These are phyloP conservation scores for Apiospora koreana DNA, from an alignment of 2,329 filamentous ascomycete genomes.

Conservation along the genomic window DNA sequence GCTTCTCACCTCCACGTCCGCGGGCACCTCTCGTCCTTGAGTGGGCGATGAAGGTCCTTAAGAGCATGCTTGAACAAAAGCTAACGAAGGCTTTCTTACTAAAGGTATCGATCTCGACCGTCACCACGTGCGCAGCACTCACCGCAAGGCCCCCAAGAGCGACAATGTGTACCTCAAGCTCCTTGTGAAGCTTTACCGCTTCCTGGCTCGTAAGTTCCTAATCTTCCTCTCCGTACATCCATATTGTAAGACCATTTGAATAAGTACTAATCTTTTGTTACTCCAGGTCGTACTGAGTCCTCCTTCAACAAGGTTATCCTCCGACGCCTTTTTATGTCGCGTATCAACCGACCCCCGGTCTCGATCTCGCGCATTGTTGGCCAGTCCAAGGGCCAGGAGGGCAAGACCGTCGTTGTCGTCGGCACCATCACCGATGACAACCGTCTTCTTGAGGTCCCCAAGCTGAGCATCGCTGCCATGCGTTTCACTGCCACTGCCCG, in stretches of 20 bases:
- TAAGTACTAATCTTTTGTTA: not conserved
- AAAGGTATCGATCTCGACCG: constrained; percentile 72
- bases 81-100: constrained; percentile 57
- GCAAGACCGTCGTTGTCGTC: constrained; percentile 90
- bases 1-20: not conserved
- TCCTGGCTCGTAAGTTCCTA: constrained; percentile 77
- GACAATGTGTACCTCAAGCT: constrained; percentile 98
- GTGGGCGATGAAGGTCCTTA: constrained; percentile 24
- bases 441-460: constrained; percentile 86
- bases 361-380: constrained; percentile 87
- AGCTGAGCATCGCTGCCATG: constrained; percentile 90
- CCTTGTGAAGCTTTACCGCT: constrained; percentile 97
- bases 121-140: constrained; percentile 70
- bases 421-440: constrained; percentile 98
- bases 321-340: constrained; percentile 96
- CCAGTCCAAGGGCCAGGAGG: constrained; percentile 67
- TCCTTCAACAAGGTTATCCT: constrained; percentile 99
- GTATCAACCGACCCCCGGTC: constrained; percentile 95
- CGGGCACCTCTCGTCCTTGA: constrained; percentile 21
- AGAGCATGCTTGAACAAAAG: constrained; percentile 68
- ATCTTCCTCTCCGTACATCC: not conserved
- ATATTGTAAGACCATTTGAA: not conserved
- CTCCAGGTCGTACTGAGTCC: constrained; percentile 85
- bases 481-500: constrained; percentile 96
- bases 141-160: constrained; percentile 96